Percentiles rank a stretch among this genome's conserved stretches.
These are phyloP conservation scores for Annulohypoxylon stygium DNA, from an alignment of 495 filamentous ascomycete genomes.

Conservation along the genomic window DNA sequence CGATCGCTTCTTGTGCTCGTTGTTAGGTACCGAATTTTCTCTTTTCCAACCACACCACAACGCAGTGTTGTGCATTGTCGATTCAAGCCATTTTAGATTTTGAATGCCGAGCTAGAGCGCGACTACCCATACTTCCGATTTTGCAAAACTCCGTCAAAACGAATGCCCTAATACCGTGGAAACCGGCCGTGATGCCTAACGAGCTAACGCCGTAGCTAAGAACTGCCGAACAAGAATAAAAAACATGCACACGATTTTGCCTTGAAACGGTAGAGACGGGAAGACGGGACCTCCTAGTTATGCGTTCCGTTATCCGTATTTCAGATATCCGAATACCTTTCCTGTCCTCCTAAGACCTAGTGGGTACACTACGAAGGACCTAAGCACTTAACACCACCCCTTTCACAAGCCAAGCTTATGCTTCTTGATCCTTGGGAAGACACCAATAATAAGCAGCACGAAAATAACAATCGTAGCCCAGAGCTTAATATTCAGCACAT, in stretches of 20 bases:
- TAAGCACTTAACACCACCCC: neutral
- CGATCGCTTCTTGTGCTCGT: neutral
- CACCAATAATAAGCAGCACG: slow-evolving; percentile 73
- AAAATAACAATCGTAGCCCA: slow-evolving; percentile 76
- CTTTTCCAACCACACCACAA: too few relatives aligned
- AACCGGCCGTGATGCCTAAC: slow-evolving; percentile 7
- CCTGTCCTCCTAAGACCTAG: neutral
- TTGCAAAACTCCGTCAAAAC: slow-evolving; percentile 14
- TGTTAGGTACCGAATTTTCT: neutral
- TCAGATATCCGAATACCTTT: neutral
- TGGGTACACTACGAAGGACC: neutral
- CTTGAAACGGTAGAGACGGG: slow-evolving; percentile 7
- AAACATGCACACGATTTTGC: neutral
- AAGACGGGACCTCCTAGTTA: slow-evolving; percentile 8
- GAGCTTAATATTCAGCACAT: slow-evolving; percentile 73
- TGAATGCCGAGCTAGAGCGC: neutral
- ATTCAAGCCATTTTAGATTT: slow-evolving; percentile 12
- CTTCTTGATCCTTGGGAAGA: slow-evolving; percentile 83
- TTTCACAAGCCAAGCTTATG: slow-evolving; percentile 77
- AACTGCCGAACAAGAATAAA: neutral
- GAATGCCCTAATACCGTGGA: slow-evolving; percentile 20
- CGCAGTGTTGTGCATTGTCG: neutral
- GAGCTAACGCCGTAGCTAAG: slow-evolving; percentile 24
- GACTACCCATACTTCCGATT: neutral
- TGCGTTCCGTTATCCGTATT: neutral